Percentiles rank a stretch among this genome's conserved stretches.
Evolutionary conservation across 2,329 filamentous ascomycete species (phyloP).

Genomic region (Diaporthe longicolla): DNA sequence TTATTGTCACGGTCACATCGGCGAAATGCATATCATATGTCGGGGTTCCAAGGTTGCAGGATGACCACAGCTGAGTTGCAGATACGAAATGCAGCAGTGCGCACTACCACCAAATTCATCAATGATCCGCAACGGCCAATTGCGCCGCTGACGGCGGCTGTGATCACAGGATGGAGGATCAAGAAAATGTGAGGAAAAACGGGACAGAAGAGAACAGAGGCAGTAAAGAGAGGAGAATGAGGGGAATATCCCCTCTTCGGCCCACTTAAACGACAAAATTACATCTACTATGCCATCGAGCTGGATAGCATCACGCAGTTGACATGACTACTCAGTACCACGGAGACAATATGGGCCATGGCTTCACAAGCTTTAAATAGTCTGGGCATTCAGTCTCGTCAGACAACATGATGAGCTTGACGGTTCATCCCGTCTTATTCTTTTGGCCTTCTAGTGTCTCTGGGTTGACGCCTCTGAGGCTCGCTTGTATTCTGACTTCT

Average conservation of each 20-base stretch:
- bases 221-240: not conserved
- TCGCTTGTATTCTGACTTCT: not conserved
- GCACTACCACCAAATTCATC: not conserved
- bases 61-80: not conserved
- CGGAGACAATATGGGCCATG: no score
- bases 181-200: not conserved
- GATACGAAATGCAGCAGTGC: slow-evolving; percentile 10
- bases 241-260: not conserved
- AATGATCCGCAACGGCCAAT: slow-evolving; percentile 5
- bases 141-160: not conserved
- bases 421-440: not conserved
- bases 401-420: not conserved
- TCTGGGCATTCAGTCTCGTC: not conserved
- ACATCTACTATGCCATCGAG: no score
- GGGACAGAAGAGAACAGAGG: not conserved
- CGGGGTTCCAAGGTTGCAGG: not conserved
- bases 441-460: not conserved
- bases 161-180: not conserved
- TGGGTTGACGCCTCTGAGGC: not conserved
- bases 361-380: not conserved
- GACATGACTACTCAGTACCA: not conserved
- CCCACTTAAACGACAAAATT: not conserved
- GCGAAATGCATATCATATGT: not conserved
- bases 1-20: not conserved
- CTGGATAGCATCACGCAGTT: not conserved